Evolutionary conservation across 495 filamentous ascomycete species (phyloP), one percentile per base, ranked within the genome.

Genomic region (Podospora fimiseda): DNA sequence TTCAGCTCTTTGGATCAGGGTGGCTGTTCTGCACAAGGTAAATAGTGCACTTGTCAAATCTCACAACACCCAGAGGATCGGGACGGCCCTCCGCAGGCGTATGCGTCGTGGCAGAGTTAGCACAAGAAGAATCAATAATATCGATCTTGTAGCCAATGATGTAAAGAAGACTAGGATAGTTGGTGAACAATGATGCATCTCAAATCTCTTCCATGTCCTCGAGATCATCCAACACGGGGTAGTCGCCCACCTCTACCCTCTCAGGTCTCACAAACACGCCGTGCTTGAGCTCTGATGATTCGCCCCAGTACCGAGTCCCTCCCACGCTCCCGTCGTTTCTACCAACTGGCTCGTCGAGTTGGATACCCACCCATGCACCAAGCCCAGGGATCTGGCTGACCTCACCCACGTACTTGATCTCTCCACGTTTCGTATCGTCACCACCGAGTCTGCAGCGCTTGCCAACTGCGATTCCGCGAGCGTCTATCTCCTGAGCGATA

Each of bases 261-360:
- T 96, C 93, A 24, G 93, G 87, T 64, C 90, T 80, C 9, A 96
- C 89, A 66, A 96, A 95, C 21, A 88, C 84, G 13, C 91, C 91
- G 48, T 77, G 79, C 65, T 93, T 92, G 48, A 78, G 59, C 18
- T 63, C 56, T n/a, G 74, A 75, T 24, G 74, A 73, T n/a, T 73
- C 69, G 15, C 77, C 77, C 72, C 94, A 96, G 70, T 93, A 94
- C 43, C 83, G 74, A 52, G 79, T 82, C 22, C 85, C 87, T n/a
- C 76, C 77, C 39, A 94, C 77, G 59, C 84, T 88, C 15, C 90
- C 90, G 65, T 96, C 89, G 59, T 96, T 96, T 74, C 88, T 93
- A 24, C 90, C 90, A 30, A 82, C 82, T 3, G 89, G 89, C 68
- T 95, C 89, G 64, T 95, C 89, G 41, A 94, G 75, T 60, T 83